Evolutionary conservation across 495 filamentous ascomycete species (phyloP), one percentile per base, ranked within the genome.

Genomic region (Xylaria scruposa): DNA sequence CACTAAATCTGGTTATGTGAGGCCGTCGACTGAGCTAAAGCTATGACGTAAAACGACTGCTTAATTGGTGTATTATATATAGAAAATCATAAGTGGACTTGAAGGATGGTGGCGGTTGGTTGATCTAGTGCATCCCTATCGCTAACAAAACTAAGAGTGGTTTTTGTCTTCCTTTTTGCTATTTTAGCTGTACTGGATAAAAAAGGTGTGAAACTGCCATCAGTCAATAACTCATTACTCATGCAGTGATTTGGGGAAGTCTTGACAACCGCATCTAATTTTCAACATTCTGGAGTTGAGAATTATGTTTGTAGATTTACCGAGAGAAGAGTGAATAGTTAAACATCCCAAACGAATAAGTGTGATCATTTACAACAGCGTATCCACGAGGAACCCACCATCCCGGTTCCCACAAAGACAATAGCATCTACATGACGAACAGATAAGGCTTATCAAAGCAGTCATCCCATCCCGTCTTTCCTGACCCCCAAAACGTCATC

Each of bases 381-480:
- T 53, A 13, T 26, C 17, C 26, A 31, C 24, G 12, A 53, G 24
- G 12, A 13, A 24, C 53, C 53, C 26, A 56, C 17, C 24, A 56
- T 31, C 24, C 15, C 26, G 4, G 3, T 12, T 31, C 26, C 8
- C 13, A n/a, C 5, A 7, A 56, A 31, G 24, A 15, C 13, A 31
- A 31, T 12, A 6, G 2, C 24, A 54, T 26, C 42, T 62, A 72
- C 53, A 44, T 42, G 17, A 68, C 6, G 17, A 68, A 72, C 3
- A 68, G 19, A 72, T 53, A 72, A 21, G 70, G 58, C 31, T 31
- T 54, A 26, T 72, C 54, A 53, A 67, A 72, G 29, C 70, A 72
- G 1, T 72, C 64, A 44, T 68, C 70, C 70, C 70, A 72, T 12
- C 56, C 56, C 13, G 17, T 46, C 64, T 59, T 63, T 13, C 70